Evolutionary conservation across 163 green algal genomes (phyloP), one percentile per base, ranked within the genome.

Genomic region (Prototheca stagnorum): DNA sequence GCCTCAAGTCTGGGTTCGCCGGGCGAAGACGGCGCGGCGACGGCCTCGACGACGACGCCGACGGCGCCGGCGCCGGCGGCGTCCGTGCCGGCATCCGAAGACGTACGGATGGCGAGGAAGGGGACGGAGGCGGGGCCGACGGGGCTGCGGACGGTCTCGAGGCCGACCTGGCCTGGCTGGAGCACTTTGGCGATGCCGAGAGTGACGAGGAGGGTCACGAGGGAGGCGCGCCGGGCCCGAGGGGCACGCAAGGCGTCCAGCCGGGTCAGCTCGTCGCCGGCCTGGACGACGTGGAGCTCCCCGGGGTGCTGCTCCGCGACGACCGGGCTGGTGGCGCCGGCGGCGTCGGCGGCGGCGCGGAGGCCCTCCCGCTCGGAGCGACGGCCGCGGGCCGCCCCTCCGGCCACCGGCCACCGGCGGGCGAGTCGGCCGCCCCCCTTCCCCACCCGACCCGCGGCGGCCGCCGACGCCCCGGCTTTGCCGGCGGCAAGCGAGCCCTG

Each of bases 11-110:
- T n/a, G n/a, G n/a, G n/a, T n/a, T n/a, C n/a, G n/a, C n/a, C n/a
- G n/a, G n/a, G n/a, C n/a, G 62, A 65, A 37, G 61, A 67, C 35
- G 62, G 49, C 23, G 34, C 14, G 2, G 28, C 3, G 4, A 19
- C 0, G 1, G 29, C 24, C 17, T 47, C 11, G 53, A 57, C n/a
- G 62, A 72, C 27, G 58, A 67, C 14, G 62, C 63, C 33, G 52
- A 67, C 24, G 49, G 25, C 26, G 1, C 54, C 11, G 56, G 59
- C 23, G 50, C 45, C 24, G 29, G 39, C 14, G 58, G 58, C 5
- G 51, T 51, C 42, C 47, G 56, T 31, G 54, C 54, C n/a, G 55
- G 44, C 41, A 23, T 62, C 20, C n/a, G n/a, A n/a, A 56, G 56
- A 26, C 47, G 47, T 20, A 21, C 15, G 21, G 40, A 39, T 31